Conservation (phyloP, 345 rosid species). For the Syzygium aqueum region DNA sequence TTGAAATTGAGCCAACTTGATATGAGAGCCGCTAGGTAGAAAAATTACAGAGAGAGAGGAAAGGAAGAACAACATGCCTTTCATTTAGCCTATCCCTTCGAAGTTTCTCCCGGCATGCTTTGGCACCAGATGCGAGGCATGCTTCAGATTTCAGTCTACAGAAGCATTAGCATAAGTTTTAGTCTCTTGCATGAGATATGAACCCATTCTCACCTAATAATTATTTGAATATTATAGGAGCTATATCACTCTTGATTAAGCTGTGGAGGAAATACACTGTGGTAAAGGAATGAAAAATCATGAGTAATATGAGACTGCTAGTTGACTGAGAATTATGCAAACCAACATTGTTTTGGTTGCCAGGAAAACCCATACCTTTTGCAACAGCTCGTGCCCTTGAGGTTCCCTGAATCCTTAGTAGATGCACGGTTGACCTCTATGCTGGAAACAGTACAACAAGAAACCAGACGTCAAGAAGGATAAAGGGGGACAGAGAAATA, state of each 20-base stretch:
- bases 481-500: neutral
- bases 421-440: neutral
- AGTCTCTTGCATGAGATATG: neutral
- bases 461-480: neutral
- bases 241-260: neutral
- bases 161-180: neutral
- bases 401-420: neutral
- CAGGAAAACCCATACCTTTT: conserved; percentile 2
- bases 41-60: neutral
- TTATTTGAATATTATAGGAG: neutral
- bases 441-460: conserved; percentile 1
- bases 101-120: conserved; percentile 96
- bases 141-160: conserved; percentile 48
- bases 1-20: conserved; percentile 1
- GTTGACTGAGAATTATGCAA: neutral
- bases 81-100: conserved; percentile 93
- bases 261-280: neutral
- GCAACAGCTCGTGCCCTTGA: neutral
- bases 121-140: conserved; percentile 65
- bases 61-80: conserved; percentile 34
- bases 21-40: neutral
- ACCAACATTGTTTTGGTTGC: neutral
- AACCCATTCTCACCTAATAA: neutral
- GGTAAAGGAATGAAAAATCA: neutral
- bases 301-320: neutral